Conservation (phyloP, 2,329 filamentous ascomycete genomes). For the Ophiostoma pallidulum region DNA sequence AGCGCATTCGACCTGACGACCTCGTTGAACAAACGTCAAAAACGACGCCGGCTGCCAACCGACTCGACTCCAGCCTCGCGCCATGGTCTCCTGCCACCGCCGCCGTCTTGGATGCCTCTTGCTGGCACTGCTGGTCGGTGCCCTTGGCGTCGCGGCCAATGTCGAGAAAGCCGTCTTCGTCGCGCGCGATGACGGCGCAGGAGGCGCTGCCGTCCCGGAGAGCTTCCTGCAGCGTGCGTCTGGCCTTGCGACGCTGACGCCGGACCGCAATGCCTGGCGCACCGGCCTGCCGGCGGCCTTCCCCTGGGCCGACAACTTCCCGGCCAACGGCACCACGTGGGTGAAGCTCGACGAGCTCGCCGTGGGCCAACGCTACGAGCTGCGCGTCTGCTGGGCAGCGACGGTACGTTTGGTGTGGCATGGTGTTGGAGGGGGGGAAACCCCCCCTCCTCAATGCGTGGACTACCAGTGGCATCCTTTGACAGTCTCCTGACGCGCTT, state of each 20-base stretch:
- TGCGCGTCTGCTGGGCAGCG: slow-evolving; percentile 87
- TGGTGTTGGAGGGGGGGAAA: too few species aligned
- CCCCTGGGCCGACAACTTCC: slow-evolving; percentile 40
- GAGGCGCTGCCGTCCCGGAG: not conserved
- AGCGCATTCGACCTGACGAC: too few species aligned
- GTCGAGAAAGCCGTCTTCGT: slow-evolving; percentile 87
- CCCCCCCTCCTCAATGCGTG: too few species aligned
- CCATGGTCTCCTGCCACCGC: not conserved
- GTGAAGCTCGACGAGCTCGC: slow-evolving; percentile 61
- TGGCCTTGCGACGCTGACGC: slow-evolving; percentile 8
- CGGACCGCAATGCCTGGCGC: slow-evolving; percentile 36
- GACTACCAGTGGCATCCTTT: too few species aligned
- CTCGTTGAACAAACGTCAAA: too few species aligned
- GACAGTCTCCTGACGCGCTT: too few species aligned
- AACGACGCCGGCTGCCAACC: too few species aligned
- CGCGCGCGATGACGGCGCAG: slow-evolving; percentile 31
- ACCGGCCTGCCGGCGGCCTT: slow-evolving; percentile 60
- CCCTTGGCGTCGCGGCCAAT: slow-evolving; percentile 48
- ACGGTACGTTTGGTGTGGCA: too few species aligned
- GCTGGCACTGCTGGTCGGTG: slow-evolving; percentile 14
- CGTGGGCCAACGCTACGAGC: slow-evolving; percentile 74
- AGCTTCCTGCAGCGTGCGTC: not conserved
- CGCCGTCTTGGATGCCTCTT: not conserved
- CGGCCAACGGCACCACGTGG: slow-evolving; percentile 66
- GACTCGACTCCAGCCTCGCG: too few species aligned